Base-by-base conservation (phyloP, 2,329 filamentous ascomycete species). In the Cytospora leucostoma region DNA sequence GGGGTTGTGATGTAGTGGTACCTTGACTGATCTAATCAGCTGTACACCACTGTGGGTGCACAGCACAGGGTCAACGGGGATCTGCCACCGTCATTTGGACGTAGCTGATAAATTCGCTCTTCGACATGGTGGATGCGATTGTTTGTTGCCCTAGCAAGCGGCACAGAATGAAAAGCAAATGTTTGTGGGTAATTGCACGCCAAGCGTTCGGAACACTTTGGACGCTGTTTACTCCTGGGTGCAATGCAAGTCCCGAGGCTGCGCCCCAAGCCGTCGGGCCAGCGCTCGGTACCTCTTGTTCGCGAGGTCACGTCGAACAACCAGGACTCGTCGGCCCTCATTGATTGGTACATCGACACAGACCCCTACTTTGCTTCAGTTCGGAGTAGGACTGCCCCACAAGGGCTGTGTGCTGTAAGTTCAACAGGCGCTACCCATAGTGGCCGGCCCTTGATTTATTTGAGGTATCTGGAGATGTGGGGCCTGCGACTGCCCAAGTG, bases 201-300 rank as follows among this genome's bases (percentile, higher is more conserved):
- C 59, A 21, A 34, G 40, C 59, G 13, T n/a, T 47, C 59, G 34
- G 51, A 52, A 33, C 50, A 38, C 17, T 38, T 49, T 19, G 32
- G 47, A 52, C 51, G 34, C 59, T 40, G 54, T 54, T 55, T 37
- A 49, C 32, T 61, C 40, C 49, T 49, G 51, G 55, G 47, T 51
- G n/a, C 51, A 33, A 49, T 27, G 38, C 40, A 38, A 55, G 40
- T 35, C 51, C 51, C 38, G 32, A 47, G n/a, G 37, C 52, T 44
- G 52, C 44, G 38, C 38, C 33, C 6, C 17, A 61, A 55, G 51
- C 47, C 51, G 51, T 55, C 38, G 35, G 17, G 33, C 17, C 37
- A 55, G 44, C 40, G 40, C 33, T 3, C 37, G 51, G 49, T 19
- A 34, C 37, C 32, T 34, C 15, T 11, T 49, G 32, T 38, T 38